phyloP scores from a whole-genome alignment of 164 flowering plant species.

The Saururus chinensis region DNA sequence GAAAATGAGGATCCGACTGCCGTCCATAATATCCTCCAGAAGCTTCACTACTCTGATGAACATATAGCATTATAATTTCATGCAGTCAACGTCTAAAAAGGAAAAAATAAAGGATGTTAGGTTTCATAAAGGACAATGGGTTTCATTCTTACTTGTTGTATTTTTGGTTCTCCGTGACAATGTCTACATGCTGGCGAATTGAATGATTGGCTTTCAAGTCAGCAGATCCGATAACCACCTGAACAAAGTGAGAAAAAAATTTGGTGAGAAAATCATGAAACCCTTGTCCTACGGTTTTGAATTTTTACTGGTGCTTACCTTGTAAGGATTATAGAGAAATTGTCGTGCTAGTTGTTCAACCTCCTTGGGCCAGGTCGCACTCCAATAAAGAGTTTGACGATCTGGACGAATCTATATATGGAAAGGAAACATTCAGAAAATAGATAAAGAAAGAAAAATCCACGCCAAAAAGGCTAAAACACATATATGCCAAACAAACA shows the following conservation, averaged over 20 bases:
- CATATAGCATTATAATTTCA: neutral
- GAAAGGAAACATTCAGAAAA: no score
- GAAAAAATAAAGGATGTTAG: neutral
- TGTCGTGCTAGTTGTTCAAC: constrained; percentile 78
- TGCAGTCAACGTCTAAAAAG: no score
- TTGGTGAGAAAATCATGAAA: neutral
- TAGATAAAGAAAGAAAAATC: neutral
- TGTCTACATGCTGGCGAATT: constrained; percentile 84
- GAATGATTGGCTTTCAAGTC: constrained; percentile 98
- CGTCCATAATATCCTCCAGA: constrained; percentile 98
- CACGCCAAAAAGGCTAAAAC: neutral
- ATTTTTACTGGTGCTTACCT: constrained; percentile 32
- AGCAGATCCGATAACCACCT: constrained; percentile 88
- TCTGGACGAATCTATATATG: constrained; percentile 86
- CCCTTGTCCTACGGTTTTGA: neutral
- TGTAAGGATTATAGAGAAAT: constrained; percentile 79
- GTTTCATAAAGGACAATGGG: neutral
- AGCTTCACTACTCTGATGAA: constrained; percentile 69
- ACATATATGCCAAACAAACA: no score
- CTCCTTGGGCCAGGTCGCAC: constrained; percentile 99
- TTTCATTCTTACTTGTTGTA: constrained; percentile 60
- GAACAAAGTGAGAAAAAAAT: neutral
- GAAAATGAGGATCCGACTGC: constrained; percentile 88
- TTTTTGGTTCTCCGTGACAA: constrained; percentile 87
- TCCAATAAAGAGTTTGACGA: constrained; percentile 95